Evolutionary conservation across 345 rosid species (phyloP).

Genomic region (Turnera subulata): DNA sequence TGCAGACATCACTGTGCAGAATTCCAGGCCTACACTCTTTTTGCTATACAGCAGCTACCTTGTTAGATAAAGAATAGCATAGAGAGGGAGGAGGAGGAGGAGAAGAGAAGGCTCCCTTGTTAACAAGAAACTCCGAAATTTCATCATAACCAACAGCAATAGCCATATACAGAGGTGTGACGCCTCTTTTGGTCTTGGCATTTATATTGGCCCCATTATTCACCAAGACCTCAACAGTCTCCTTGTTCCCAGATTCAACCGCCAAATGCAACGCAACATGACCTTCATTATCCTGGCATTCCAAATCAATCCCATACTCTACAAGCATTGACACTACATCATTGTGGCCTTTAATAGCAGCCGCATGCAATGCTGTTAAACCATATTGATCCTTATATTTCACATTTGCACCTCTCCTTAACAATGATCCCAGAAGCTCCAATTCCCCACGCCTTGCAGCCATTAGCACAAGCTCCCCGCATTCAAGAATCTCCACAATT

Average conservation of each 20-base stretch:
- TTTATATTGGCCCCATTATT: constrained; percentile 34
- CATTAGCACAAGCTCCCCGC: constrained; percentile 35
- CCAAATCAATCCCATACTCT: constrained; percentile 31
- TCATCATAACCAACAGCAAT: constrained; percentile 29
- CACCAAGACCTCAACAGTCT: constrained; percentile 41
- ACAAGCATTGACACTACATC: constrained; percentile 32
- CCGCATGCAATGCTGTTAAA: constrained; percentile 41
- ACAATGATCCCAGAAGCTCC: constrained; percentile 13
- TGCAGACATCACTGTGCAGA: not conserved
- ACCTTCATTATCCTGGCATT: constrained; percentile 41
- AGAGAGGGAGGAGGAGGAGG: constrained; percentile 6
- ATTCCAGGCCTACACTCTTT: not conserved
- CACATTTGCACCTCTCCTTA: constrained; percentile 22
- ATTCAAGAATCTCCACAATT: constrained; percentile 22
- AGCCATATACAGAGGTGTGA: constrained; percentile 40
- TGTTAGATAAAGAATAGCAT: not conserved
- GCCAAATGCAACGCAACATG: constrained; percentile 54
- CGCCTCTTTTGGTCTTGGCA: constrained; percentile 32
- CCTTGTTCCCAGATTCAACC: constrained; percentile 35
- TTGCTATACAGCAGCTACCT: too few relatives aligned
- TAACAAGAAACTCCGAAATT: constrained; percentile 25
- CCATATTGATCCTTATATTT: constrained; percentile 46
- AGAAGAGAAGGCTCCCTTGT: constrained; percentile 23
- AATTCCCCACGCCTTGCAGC: constrained; percentile 50
- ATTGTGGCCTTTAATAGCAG: constrained; percentile 45